Evolutionary conservation across 2,329 filamentous ascomycete genomes (phyloP).

Genomic region (Aureobasidium melanogenum): DNA sequence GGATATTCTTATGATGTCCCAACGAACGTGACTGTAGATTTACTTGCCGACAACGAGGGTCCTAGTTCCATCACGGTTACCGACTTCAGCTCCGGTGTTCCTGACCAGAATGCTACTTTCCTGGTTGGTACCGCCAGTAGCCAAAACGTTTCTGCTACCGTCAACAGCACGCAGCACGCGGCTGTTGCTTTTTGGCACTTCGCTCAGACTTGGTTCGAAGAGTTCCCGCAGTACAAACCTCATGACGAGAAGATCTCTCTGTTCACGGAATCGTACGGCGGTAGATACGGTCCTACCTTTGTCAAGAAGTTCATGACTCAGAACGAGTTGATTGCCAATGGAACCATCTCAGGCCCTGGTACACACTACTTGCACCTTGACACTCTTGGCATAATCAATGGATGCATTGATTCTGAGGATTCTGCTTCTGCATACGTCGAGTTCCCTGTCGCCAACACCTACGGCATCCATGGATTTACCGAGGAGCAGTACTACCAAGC

Average conservation of each 20-base stretch:
- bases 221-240: conserved; percentile 27
- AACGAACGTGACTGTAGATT: conserved; percentile 25
- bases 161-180: conserved; percentile 24
- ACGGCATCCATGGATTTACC: conserved; percentile 44
- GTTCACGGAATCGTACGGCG: conserved; percentile 62
- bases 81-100: conserved; percentile 29
- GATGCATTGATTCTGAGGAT: conserved; percentile 44
- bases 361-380: conserved; percentile 41
- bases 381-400: conserved; percentile 46
- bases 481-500: conserved; percentile 37
- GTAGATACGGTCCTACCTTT: conserved; percentile 40
- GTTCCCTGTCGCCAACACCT: conserved; percentile 49
- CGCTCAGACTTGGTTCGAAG: conserved; percentile 43
- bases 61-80: conserved; percentile 14
- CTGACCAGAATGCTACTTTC: conserved; percentile 23
- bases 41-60: conserved; percentile 1
- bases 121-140: conserved; percentile 52
- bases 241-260: conserved; percentile 49
- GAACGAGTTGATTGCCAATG: conserved; percentile 46
- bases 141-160: conserved; percentile 29
- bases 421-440: conserved; percentile 32
- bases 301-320: conserved; percentile 50
- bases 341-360: conserved; percentile 33
- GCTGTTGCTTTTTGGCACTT: conserved; percentile 52
- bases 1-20: conserved; percentile 36